These are phyloP conservation scores for Irpex sp. DNA, from an alignment of 1,284 basidiomycete genomes.

Conservation along the genomic window DNA sequence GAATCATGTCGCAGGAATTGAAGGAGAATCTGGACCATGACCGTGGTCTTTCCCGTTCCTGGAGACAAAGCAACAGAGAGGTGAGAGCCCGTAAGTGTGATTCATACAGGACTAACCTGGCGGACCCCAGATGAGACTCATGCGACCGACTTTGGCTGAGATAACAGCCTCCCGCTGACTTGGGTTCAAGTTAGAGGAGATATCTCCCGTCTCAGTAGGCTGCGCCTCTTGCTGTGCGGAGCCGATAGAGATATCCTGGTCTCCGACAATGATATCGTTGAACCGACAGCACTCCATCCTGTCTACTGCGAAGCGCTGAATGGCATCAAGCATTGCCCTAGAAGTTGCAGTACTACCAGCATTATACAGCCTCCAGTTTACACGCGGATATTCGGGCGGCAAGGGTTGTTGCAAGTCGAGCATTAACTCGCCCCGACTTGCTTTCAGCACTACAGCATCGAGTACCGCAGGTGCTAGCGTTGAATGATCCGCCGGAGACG, in stretches of 20 bases:
- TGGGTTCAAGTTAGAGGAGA: constrained; percentile 36
- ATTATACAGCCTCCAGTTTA: constrained; percentile 63
- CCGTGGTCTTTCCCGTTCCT: constrained; percentile 71
- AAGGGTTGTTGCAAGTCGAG: constrained; percentile 51
- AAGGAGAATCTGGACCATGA: constrained; percentile 56
- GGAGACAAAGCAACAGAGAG: background rate
- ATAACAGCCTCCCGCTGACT: constrained; percentile 50
- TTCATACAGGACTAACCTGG: constrained; percentile 39
- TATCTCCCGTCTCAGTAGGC: constrained; percentile 9
- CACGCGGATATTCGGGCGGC: constrained; percentile 51
- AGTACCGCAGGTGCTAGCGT: constrained; percentile 40
- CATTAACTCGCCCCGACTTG: constrained; percentile 47
- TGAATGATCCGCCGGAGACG: constrained; percentile 49
- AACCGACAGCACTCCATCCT: constrained; percentile 45
- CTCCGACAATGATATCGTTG: constrained; percentile 40
- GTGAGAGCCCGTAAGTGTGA: background rate
- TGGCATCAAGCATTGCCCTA: constrained; percentile 60
- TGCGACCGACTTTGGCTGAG: constrained; percentile 32
- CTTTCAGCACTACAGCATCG: constrained; percentile 52
- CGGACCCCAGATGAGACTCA: constrained; percentile 65
- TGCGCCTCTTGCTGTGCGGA: background rate
- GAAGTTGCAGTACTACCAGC: constrained; percentile 60
- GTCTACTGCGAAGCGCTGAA: constrained; percentile 42
- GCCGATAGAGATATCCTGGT: constrained; percentile 4
- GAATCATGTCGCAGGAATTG: constrained; percentile 37